Evolutionary conservation across 345 rosid species (phyloP), one percentile per base, ranked within the genome.

Genomic region (Lagerstroemia speciosa): DNA sequence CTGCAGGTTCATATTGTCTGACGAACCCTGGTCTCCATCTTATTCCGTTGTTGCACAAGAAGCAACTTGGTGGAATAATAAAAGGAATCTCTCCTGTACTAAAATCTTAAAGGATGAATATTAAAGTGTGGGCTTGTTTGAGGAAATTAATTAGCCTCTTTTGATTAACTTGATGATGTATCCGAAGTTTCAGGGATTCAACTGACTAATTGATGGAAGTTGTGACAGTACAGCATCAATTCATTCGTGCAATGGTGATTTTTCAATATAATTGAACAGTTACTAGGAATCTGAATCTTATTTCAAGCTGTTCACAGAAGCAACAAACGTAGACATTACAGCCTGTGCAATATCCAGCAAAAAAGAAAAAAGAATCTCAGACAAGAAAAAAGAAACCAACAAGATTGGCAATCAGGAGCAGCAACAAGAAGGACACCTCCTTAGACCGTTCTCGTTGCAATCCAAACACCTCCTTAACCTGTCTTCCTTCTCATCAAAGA

Each of bases 401-500:
- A 2, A 40, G n/a, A 65, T 32, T 24, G 24, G 29, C 17, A 37
- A 19, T 9, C 9, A 36, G 38, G 38, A 36, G 38, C 38, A 75
- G 76, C 90, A 75, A 74, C 98, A 87, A 75, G 69, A 63, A 65
- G 81, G 96, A 72, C 96, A 93, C 62, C 85, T 83, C 11, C 84
- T 83, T 75, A 91, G 45, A 0, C 98, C 97, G 57, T 93, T 93
- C 83, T 91, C 97, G 76, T 93, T 89, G 72, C 96, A 93, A 62
- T 75, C 79, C 17, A 83, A 73, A 66, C 96, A 91, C 67, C 91
- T 78, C 75, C 79, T 84, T 74, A 79, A 79, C 78, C 41, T 77
- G 1, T 74, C 78, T 8, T 74, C 82, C 63, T 72, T 75, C 76
- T 81, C 84, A 43, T 75, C 84, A 72, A 83, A 87, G 72, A 87